A percentile compares a stretch with the other conserved stretches of the same genome.
These are phyloP conservation scores for Stachybotrys chartarum DNA, from an alignment of 2,329 filamentous ascomycete species.

Conservation along the genomic window DNA sequence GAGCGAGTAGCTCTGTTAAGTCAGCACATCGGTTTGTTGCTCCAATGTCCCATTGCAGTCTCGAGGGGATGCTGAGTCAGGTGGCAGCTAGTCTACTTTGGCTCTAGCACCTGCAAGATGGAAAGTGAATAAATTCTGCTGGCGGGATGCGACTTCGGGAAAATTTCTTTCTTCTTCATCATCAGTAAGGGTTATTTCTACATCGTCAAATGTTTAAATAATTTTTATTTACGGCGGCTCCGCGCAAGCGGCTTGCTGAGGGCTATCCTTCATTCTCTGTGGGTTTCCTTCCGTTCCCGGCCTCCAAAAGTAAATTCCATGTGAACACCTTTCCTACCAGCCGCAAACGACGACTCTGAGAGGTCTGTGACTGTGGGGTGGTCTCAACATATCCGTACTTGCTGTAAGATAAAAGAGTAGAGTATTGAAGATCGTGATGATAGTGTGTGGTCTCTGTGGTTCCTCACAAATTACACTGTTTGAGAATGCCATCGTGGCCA, in stretches of 20 bases:
- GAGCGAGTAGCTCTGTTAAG: too few relatives aligned
- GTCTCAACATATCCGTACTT: constrained; percentile 31
- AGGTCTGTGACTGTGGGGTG: constrained; percentile 46
- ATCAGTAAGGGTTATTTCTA: constrained; percentile 39
- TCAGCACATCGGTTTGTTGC: too few relatives aligned
- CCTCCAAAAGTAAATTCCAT: constrained; percentile 35
- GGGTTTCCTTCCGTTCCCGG: constrained; percentile 50
- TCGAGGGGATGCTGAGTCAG: background rate
- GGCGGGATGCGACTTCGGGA: background rate
- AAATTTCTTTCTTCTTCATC: constrained; percentile 23
- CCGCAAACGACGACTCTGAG: constrained; percentile 23
- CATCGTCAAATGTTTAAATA: constrained; percentile 45
- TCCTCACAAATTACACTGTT: too few relatives aligned
- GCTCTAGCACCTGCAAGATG: too few relatives aligned
- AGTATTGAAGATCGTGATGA: too few relatives aligned
- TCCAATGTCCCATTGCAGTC: too few relatives aligned
- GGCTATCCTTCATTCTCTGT: constrained; percentile 37
- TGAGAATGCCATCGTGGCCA: too few relatives aligned
- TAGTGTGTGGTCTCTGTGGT: too few relatives aligned
- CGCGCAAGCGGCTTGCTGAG: constrained; percentile 48
- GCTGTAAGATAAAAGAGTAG: too few relatives aligned
- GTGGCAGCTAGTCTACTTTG: background rate
- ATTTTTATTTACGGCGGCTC: constrained; percentile 39
- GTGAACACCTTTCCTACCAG: constrained; percentile 42
- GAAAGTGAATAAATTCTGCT: background rate